Base-by-base conservation (phyloP, 179 eudicot genomes). In the Pouteria campechiana region DNA sequence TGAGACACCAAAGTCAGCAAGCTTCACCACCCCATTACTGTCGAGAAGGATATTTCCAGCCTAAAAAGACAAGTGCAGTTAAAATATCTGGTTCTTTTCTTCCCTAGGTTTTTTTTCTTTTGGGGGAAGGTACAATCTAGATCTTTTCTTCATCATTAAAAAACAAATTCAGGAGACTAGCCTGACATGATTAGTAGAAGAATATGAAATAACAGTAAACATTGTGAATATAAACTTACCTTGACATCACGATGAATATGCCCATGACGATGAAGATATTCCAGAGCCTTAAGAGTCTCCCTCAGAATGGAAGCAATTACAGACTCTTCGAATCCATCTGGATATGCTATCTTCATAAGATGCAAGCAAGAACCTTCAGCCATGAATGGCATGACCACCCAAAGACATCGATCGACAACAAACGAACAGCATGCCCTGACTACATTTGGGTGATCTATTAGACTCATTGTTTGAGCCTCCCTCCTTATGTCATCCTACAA, bases 371-470 rank as follows among this genome's bases (percentile, higher is more conserved):
- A 92, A 36, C 99, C 99, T 60, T 82, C 92, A 4, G 88, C 96
- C 99, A 92, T 87, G 57, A 74, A 92, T 28, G 96, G 99, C 99
- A 92, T 92, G 24, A 92, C 74, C 40, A 90, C 98, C 99, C 99
- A 92, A 18, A 92, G 94, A 49, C 71, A 64, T 33, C 52, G 83
- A 21, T 79, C 94, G 45, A 79, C 94, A 35, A 77, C 96, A 66
- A 90, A 90, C 23, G 99, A 92, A 52, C 99, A 92, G 53, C 34
- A 65, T 39, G 99, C 92, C 62, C 55, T 82, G 27, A 92, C 74
- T 8, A 82, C 78, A 69, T 92, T 90, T 3, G 92, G 85, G 54
- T 92, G 99, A 69, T 87, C 92, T 44, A 92, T 82, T 70, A 92
- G 61, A 57, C 83, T 79, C 92, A 92, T 75, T 42, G 78, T 87